phyloP scores from a whole-genome alignment of 495 filamentous ascomycete genomes.

The Friedmanniomyces simplex region DNA sequence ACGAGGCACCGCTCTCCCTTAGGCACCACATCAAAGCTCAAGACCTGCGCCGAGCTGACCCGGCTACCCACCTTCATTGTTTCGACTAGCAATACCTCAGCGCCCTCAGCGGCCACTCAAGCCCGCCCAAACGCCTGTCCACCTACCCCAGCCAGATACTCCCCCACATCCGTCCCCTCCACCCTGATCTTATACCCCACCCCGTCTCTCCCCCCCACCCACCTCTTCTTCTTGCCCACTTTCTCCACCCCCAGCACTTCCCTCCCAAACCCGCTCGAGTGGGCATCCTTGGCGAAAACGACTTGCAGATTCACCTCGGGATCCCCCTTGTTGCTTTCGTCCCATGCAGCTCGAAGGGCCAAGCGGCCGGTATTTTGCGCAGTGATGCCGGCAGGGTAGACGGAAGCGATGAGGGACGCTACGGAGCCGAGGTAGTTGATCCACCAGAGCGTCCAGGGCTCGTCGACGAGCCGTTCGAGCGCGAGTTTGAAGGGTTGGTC shows the following conservation, averaged over 20 bases:
- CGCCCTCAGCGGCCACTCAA: too few relatives aligned
- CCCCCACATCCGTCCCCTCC: too few relatives aligned
- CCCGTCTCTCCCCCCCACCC: not conserved
- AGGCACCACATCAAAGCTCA: too few relatives aligned
- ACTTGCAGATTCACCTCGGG: not conserved
- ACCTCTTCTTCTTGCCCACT: conserved; percentile 4
- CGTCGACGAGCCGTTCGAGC: conserved; percentile 38
- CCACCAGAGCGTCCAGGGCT: conserved; percentile 48
- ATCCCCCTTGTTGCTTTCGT: conserved; percentile 12
- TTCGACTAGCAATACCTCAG: too few relatives aligned
- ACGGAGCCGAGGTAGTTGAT: conserved; percentile 49
- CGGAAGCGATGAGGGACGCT: conserved; percentile 32
- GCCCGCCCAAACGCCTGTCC: too few relatives aligned
- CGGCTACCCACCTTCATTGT: too few relatives aligned
- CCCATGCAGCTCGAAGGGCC: conserved; percentile 28
- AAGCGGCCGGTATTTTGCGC: not conserved
- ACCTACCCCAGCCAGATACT: too few relatives aligned
- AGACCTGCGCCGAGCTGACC: too few relatives aligned
- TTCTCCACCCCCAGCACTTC: conserved; percentile 3
- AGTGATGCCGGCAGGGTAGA: conserved; percentile 45
- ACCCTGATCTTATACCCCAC: conserved; percentile 1
- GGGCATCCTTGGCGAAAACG: not conserved
- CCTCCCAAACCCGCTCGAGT: not conserved
- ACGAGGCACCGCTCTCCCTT: too few relatives aligned
- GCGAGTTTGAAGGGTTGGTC: conserved; percentile 31